These are phyloP conservation scores for Aquilaria sinensis DNA, from an alignment of 345 rosid species.

Conservation along the genomic window DNA sequence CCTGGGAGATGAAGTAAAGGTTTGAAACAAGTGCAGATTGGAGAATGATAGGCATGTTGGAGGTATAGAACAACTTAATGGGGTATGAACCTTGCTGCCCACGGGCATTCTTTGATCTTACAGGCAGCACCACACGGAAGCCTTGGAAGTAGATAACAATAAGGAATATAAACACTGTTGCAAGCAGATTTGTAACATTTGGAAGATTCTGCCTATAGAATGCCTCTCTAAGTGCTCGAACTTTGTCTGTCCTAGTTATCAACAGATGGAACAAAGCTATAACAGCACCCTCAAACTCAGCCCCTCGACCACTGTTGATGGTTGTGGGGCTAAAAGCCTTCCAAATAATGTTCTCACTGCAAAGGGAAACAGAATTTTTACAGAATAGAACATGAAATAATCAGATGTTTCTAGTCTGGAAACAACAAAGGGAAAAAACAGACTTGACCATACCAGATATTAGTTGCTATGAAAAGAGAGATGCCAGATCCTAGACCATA, in stretches of 20 bases:
- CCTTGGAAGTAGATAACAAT: too few relatives aligned
- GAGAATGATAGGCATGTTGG: slow-evolving; percentile 70
- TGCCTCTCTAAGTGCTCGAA: slow-evolving; percentile 53
- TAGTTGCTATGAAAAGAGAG: slow-evolving; percentile 53
- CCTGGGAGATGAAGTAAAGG: slow-evolving; percentile 65
- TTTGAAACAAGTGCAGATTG: slow-evolving; percentile 65
- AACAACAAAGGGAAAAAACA: not conserved
- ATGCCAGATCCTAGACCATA: slow-evolving; percentile 53
- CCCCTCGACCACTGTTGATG: slow-evolving; percentile 61
- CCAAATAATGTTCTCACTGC: slow-evolving; percentile 64
- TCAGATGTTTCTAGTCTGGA: not conserved
- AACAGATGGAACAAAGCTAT: slow-evolving; percentile 55
- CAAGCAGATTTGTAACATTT: slow-evolving; percentile 41
- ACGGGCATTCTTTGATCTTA: slow-evolving; percentile 61
- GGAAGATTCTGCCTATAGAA: slow-evolving; percentile 64
- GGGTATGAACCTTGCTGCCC: slow-evolving; percentile 67
- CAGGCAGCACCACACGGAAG: not conserved
- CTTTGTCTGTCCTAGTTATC: slow-evolving; percentile 48
- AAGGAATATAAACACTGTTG: too few relatives aligned
- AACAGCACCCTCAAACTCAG: slow-evolving; percentile 69
- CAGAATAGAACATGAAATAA: too few relatives aligned
- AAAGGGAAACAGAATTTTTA: not conserved
- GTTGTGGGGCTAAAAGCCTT: slow-evolving; percentile 66
- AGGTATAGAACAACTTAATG: slow-evolving; percentile 61
- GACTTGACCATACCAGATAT: slow-evolving; percentile 39